Conservation (phyloP, 495 filamentous ascomycete genomes). For the Hyaloscypha bicolor region DNA sequence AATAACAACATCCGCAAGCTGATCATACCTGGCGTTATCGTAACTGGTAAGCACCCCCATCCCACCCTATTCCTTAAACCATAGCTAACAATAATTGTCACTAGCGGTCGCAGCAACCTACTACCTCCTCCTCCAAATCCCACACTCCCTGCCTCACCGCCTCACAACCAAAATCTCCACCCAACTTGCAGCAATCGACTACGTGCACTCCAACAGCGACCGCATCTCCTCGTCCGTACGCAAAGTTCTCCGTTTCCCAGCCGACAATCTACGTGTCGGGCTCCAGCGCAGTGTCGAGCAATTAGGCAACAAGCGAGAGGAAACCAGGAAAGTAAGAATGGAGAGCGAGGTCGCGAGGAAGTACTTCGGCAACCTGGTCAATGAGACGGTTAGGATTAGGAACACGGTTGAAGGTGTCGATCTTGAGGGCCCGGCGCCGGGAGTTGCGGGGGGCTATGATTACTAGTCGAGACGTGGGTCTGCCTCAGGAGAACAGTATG, state of each 20-base stretch:
- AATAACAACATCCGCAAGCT: constrained; percentile 78
- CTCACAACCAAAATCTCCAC: constrained; percentile 81
- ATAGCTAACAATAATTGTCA: constrained; percentile 40
- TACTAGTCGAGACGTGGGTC: background rate
- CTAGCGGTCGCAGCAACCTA: constrained; percentile 70
- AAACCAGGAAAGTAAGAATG: constrained; percentile 71
- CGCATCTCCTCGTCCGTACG: constrained; percentile 83
- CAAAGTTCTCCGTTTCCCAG: constrained; percentile 82
- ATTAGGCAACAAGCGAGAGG: constrained; percentile 72
- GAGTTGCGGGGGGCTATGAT: constrained; percentile 29
- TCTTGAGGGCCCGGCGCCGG: constrained; percentile 32
- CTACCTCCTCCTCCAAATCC: constrained; percentile 84
- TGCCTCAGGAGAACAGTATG: too few relatives aligned
- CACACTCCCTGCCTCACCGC: constrained; percentile 82
- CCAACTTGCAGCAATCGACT: constrained; percentile 80
- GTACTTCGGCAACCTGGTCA: constrained; percentile 85
- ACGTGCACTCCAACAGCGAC: constrained; percentile 83
- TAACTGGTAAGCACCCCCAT: constrained; percentile 64
- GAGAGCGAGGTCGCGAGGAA: constrained; percentile 79
- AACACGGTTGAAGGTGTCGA: constrained; percentile 61
- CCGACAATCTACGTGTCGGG: constrained; percentile 75
- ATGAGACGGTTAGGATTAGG: constrained; percentile 71
- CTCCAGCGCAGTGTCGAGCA: constrained; percentile 83
- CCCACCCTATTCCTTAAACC: constrained; percentile 12
- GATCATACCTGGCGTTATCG: constrained; percentile 76